Base-by-base conservation (phyloP, 257 asterid species). In the Nicotiana undulata region DNA sequence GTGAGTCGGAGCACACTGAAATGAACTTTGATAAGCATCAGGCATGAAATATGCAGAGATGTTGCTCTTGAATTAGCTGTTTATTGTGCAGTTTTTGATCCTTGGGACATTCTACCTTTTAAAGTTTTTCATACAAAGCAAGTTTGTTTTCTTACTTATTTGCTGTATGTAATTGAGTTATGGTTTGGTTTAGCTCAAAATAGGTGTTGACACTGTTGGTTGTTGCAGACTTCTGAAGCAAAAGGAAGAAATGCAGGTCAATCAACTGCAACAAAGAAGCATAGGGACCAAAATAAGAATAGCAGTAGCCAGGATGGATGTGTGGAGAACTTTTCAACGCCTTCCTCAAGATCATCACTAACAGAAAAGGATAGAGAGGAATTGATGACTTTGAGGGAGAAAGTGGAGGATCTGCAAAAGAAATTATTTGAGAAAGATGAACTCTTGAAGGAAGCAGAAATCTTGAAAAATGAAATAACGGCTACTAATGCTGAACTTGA, bases 321-420 rank as follows among this genome's bases (percentile, higher is more conserved):
- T 81, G 63, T 76, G 24, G 97, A 91, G 63, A 88, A 84, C 88
- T 80, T 81, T 20, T 90, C 97, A 28, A 55, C 67, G 66, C 78
- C 85, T 67, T 88, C 96, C 28, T 90, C 97, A 52, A 88, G 85
- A 72, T 80, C 91, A 17, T 85, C 86, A 79, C 89, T 89, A 58
- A 81, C 92, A 20, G 93, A 90, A 81, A 92, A 91, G 87, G 97
- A 92, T 60, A 87, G 87, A 82, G 97, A 95, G 84, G 99, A 93
- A 85, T 82, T 95, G 83, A 17, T 77, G 59, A 83, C 88, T 20
- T 60, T 95, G 86, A 84, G 92, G 74, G 90, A 87, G 79, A 94
- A 93, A 82, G 90, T 95, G 65, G 93, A 85, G 82, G 97, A 90
- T 87, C 89, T 93, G 29, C 89, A 88, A 83, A 86, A 82, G 77